Evolutionary conservation across 371 early-diverging fungal genomes (phyloP), one percentile per base, ranked within the genome.

Genomic region (Syncephalastrum sp.): DNA sequence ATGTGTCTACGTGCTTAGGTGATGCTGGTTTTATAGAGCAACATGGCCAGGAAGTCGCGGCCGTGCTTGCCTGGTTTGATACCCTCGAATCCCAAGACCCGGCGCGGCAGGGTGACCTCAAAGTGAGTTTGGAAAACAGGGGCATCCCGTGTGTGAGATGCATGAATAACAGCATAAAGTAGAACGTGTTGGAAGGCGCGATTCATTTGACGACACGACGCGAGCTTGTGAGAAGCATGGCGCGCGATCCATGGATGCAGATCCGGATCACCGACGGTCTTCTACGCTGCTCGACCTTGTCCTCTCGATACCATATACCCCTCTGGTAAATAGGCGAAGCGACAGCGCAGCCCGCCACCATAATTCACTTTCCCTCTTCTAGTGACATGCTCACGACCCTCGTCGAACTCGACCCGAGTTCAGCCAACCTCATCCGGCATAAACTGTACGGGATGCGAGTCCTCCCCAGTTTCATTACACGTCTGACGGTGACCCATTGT

Each of bases 311-410:
- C 42, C 48, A 51, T 8, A 64, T 76, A 7, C 64, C 64, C 56
- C 48, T 71, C 27, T 67, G 71, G 70, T 69, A 64, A 47, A 2
- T 42, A 2, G 7, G 7, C 27, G 7, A 27, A 27, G 27, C 27
- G 21, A 21, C 21, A 21, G 21, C 1, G 21, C 21, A 21, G 21
- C 21, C 21, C 21, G 21, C 21, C 0, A 21, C 0, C 21, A 21
- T 21, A 21, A 21, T 2, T 2, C 21, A 21, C 21, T 21, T 21
- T 1, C 3, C 27, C 27, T 14, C 14, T 29, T 42, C 23, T 56
- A 77, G 78, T 38, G 79, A 75, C 25, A 75, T 69, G 71, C 56
- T 78, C 5, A 66, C 64, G 24, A 57, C 62, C 14, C 19, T 71
- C 10, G 57, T 73, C 0, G 70, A 72, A 47, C 60, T 67, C 48